These are phyloP conservation scores for Ganoderma sinense DNA, from an alignment of 1,284 basidiomycete genomes.

Conservation along the genomic window DNA sequence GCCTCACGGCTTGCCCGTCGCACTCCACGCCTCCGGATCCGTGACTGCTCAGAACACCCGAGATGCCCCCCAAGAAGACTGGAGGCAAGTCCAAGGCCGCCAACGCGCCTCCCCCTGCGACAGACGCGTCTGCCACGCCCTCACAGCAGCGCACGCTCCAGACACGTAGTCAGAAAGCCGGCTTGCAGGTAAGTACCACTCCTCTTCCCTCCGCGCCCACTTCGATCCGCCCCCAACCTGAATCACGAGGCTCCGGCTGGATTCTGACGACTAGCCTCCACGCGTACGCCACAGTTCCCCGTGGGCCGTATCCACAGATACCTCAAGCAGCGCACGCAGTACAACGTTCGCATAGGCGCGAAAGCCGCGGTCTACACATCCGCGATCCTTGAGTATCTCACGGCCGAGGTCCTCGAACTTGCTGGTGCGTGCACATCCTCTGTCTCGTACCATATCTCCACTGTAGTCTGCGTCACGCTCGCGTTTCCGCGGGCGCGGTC, in stretches of 20 bases:
- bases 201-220: slow-evolving; percentile 17
- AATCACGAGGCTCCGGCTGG: neutral
- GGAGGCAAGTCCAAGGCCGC: slow-evolving; percentile 29
- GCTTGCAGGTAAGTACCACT: slow-evolving; percentile 68
- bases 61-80: slow-evolving; percentile 30
- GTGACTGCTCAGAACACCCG: neutral
- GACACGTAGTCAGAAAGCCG: slow-evolving; percentile 85
- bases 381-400: slow-evolving; percentile 91
- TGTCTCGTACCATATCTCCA: neutral
- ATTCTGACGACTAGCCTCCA: neutral
- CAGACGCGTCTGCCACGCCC: slow-evolving; percentile 46
- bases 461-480: neutral
- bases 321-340: slow-evolving; percentile 91
- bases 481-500: neutral
- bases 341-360: slow-evolving; percentile 92
- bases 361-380: slow-evolving; percentile 94
- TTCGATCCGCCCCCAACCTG: neutral
- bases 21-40: too few species aligned
- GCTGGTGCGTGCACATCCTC: slow-evolving; percentile 63
- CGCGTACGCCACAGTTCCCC: slow-evolving; percentile 67
- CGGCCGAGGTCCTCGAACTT: slow-evolving; percentile 90
- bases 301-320: slow-evolving; percentile 96
- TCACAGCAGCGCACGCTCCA: slow-evolving; percentile 49
- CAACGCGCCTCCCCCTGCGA: slow-evolving; percentile 46
- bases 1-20: neutral